A percentile compares a stretch with the other conserved stretches of the same genome.
These are phyloP conservation scores for Mortierella sp. DNA, from an alignment of 371 early-diverging fungal species.

Conservation along the genomic window DNA sequence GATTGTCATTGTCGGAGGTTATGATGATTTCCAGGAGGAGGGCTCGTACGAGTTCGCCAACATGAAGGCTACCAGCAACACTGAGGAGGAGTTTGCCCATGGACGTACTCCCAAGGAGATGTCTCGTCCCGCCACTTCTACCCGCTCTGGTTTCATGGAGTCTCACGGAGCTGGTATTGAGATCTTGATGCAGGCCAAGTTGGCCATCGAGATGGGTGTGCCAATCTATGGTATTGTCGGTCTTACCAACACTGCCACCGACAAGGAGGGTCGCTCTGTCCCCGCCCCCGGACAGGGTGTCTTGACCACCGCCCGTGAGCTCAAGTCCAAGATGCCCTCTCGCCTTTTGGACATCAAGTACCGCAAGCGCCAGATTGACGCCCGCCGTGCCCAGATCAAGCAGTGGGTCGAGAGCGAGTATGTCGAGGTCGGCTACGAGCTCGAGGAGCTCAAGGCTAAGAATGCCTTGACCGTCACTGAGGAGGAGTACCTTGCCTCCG, in stretches of 20 bases:
- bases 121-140: slow-evolving; percentile 94
- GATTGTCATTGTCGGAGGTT: slow-evolving; percentile 95
- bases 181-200: slow-evolving; percentile 91
- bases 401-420: slow-evolving; percentile 91
- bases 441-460: slow-evolving; percentile 76
- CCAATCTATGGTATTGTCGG: slow-evolving; percentile 96
- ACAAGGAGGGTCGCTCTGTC: slow-evolving; percentile 97
- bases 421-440: slow-evolving; percentile 79
- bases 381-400: slow-evolving; percentile 88
- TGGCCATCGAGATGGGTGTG: slow-evolving; percentile 96
- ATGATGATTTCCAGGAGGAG: slow-evolving; percentile 96
- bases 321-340: slow-evolving; percentile 70
- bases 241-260: slow-evolving; percentile 94
- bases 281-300: slow-evolving; percentile 98
- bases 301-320: slow-evolving; percentile 94
- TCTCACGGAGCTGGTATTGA: slow-evolving; percentile 94
- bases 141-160: slow-evolving; percentile 97
- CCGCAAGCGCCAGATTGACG: slow-evolving; percentile 88
- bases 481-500: slow-evolving; percentile 83
- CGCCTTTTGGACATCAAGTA: slow-evolving; percentile 93
- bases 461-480: slow-evolving; percentile 73
- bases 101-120: slow-evolving; percentile 94
- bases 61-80: slow-evolving; percentile 96
- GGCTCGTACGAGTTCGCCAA: slow-evolving; percentile 96
- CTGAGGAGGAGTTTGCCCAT: slow-evolving; percentile 87